These are phyloP conservation scores for Penicillium expansum DNA, from an alignment of 2,329 filamentous ascomycete genomes.

Conservation along the genomic window DNA sequence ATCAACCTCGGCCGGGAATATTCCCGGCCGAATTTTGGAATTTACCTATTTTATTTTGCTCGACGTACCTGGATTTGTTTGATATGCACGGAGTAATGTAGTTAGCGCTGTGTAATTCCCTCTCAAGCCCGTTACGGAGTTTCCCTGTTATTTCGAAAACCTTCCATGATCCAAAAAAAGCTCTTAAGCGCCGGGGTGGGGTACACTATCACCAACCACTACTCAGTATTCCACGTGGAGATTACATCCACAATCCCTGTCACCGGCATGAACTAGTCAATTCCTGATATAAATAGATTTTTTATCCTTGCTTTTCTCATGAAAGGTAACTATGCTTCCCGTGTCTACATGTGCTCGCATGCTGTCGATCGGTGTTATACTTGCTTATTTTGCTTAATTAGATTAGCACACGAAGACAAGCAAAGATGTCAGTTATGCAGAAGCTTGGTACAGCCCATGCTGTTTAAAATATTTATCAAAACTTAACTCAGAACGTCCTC, in stretches of 20 bases:
- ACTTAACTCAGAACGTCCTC: background rate
- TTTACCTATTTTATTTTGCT: background rate
- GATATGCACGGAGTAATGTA: no score
- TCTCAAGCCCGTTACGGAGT: background rate
- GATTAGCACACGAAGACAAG: background rate
- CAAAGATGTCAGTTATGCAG: no score
- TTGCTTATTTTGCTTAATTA: background rate
- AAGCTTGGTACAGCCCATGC: background rate
- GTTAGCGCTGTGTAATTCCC: background rate
- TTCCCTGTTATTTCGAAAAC: background rate
- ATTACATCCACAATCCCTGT: background rate
- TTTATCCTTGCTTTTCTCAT: background rate
- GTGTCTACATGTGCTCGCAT: background rate
- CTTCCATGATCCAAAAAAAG: background rate
- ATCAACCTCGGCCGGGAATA: background rate
- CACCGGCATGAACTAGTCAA: background rate
- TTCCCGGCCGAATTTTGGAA: background rate
- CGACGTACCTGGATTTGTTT: background rate
- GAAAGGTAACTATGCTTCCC: background rate
- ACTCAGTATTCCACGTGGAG: background rate
- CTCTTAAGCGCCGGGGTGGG: slow-evolving; percentile 1
- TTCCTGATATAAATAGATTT: background rate
- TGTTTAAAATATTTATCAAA: no score
- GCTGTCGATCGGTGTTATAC: background rate
- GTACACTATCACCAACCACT: background rate